Conservation (phyloP, 192 early-diverging fungal species). For the Backusella westeae region DNA sequence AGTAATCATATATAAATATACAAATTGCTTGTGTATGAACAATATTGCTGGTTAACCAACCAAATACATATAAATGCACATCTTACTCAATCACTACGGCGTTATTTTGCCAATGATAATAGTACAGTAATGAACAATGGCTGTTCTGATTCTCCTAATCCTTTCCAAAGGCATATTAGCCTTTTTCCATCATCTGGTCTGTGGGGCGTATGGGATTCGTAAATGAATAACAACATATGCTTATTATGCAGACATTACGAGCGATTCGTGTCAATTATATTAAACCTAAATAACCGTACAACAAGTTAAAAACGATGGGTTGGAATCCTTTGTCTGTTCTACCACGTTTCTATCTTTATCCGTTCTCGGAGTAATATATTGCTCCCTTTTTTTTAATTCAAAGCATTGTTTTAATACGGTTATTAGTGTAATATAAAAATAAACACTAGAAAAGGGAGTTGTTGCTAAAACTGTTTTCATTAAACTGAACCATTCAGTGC, state of each 20-base stretch:
- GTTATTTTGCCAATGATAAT: not conserved
- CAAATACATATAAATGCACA: not conserved
- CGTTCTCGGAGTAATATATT: not conserved
- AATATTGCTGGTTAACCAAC: not conserved
- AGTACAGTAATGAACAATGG: not conserved
- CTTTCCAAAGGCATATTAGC: not conserved
- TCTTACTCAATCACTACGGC: not conserved
- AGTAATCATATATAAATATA: too few species aligned
- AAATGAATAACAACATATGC: not conserved
- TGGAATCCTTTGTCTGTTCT: not conserved
- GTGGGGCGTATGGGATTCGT: not conserved
- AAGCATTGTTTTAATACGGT: constrained; percentile 4
- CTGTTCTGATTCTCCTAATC: not conserved
- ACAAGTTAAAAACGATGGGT: not conserved
- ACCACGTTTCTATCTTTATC: not conserved
- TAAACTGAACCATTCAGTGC: not conserved
- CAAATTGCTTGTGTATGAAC: too few species aligned
- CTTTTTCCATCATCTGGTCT: not conserved
- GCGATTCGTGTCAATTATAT: not conserved
- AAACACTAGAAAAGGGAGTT: not conserved
- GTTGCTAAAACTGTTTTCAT: constrained; percentile 4
- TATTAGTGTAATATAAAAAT: not conserved
- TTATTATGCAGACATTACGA: not conserved
- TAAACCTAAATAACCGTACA: not conserved
- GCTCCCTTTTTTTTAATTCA: not conserved